Conservation (phyloP, 805 yeast species). For the Metschnikowia dekortorum region DNA sequence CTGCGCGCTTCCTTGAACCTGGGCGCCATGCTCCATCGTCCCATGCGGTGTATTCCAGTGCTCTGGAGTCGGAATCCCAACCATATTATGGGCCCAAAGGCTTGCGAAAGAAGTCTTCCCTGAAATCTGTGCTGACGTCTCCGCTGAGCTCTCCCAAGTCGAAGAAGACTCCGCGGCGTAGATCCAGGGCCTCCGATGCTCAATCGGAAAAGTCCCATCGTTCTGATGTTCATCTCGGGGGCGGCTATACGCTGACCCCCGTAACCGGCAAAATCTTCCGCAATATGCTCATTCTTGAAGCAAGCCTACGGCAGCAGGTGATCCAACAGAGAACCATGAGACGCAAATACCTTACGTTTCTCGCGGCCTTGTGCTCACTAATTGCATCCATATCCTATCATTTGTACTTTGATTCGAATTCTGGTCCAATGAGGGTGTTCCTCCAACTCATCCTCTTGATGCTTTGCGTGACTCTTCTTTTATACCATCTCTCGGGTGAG, state of each 20-base stretch:
- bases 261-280: constrained; percentile 73
- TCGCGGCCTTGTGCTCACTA: constrained; percentile 36
- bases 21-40: neutral
- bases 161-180: constrained; percentile 11
- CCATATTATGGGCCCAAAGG: constrained; percentile 6
- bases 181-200: constrained; percentile 14
- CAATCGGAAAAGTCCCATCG: constrained; percentile 14
- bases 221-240: constrained; percentile 13
- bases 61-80: constrained; percentile 18
- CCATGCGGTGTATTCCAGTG: constrained; percentile 15
- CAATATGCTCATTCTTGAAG: constrained; percentile 79
- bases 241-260: constrained; percentile 25
- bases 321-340: constrained; percentile 65
- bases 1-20: neutral
- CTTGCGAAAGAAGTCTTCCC: neutral
- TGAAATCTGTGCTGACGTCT: neutral
- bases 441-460: constrained; percentile 58
- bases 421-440: constrained; percentile 27
- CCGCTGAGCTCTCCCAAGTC: constrained; percentile 7
- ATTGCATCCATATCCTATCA: constrained; percentile 39
- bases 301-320: constrained; percentile 77
- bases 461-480: constrained; percentile 59
- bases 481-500: constrained; percentile 86
- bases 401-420: constrained; percentile 26
- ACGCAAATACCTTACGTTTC: constrained; percentile 55